Evolutionary conservation across 2,329 filamentous ascomycete species (phyloP).

Genomic region (Zopfia rhizophila): DNA sequence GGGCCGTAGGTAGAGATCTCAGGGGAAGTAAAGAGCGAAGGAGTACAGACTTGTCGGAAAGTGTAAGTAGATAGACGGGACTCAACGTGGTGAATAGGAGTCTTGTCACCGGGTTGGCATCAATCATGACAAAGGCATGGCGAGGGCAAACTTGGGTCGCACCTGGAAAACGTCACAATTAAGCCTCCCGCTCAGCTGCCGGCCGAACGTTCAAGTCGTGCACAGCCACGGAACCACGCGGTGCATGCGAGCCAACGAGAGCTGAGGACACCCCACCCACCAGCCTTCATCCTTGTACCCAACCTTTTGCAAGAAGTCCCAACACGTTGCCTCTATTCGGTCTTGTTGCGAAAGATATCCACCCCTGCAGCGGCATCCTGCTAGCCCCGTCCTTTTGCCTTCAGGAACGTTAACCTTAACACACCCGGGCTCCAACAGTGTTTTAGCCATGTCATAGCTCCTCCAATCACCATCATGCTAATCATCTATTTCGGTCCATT

Average conservation of each 20-base stretch:
- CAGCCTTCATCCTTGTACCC: constrained; percentile 23
- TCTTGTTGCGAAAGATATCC: constrained; percentile 31
- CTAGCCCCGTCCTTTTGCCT: constrained; percentile 39
- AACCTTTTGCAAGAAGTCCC: constrained; percentile 19
- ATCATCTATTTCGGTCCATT: constrained; percentile 1
- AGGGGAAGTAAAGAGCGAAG: constrained; percentile 19
- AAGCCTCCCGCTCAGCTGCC: too few relatives aligned
- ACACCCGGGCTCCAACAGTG: too few relatives aligned
- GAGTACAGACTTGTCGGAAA: constrained; percentile 5
- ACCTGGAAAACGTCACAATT: too few relatives aligned
- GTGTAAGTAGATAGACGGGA: constrained; percentile 15
- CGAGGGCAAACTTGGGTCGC: constrained; percentile 2
- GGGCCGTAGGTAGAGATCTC: too few relatives aligned
- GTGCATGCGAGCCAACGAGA: constrained; percentile 28
- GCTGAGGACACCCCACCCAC: constrained; percentile 8
- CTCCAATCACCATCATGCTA: too few relatives aligned
- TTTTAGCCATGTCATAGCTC: too few relatives aligned
- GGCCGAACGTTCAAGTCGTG: constrained; percentile 7
- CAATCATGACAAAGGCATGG: constrained; percentile 16
- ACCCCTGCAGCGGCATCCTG: constrained; percentile 45
- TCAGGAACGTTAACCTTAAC: constrained; percentile 32
- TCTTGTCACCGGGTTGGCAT: constrained; percentile 16
- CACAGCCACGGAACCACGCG: constrained; percentile 18
- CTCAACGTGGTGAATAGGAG: constrained; percentile 7
- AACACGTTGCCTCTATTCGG: constrained; percentile 26